Conservation (phyloP, 179 eudicot genomes). For the Beta corolliflora region DNA sequence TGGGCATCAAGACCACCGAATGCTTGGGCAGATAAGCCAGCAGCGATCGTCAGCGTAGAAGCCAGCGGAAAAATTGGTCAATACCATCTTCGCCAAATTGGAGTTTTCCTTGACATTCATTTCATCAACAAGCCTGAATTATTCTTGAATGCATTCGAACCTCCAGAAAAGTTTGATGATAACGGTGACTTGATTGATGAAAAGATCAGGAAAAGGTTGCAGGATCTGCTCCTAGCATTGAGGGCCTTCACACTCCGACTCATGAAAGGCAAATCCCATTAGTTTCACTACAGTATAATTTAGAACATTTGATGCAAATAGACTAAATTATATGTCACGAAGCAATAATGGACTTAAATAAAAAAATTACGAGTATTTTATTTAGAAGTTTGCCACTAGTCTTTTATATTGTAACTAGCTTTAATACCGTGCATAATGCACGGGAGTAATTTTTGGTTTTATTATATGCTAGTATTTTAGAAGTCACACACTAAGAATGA, state of each 20-base stretch:
- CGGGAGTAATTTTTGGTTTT: too few relatives aligned
- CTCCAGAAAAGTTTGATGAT: constrained; percentile 23
- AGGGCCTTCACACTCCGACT: constrained; percentile 29
- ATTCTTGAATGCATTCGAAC: constrained; percentile 14
- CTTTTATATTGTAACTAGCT: too few relatives aligned
- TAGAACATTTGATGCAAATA: too few relatives aligned
- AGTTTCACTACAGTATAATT: neutral
- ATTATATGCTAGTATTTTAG: too few relatives aligned
- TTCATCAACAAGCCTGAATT: constrained; percentile 43
- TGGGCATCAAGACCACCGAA: constrained; percentile 38
- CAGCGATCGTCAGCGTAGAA: constrained; percentile 26
- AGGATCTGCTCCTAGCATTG: constrained; percentile 22
- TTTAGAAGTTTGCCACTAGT: too few relatives aligned
- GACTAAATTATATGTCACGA: too few relatives aligned
- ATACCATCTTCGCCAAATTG: constrained; percentile 40
- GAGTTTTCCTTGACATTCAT: constrained; percentile 33
- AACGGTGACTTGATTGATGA: constrained; percentile 36
- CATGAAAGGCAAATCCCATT: constrained; percentile 16
- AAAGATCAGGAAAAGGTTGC: constrained; percentile 8
- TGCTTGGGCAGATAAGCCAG: constrained; percentile 34
- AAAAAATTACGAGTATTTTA: too few relatives aligned
- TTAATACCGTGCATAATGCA: too few relatives aligned
- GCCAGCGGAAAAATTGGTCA: constrained; percentile 25
- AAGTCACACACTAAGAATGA: too few relatives aligned
- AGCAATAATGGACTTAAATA: too few relatives aligned